Base-by-base conservation (phyloP, 163 green algal genomes). In the Scenedesmus sp. region DNA sequence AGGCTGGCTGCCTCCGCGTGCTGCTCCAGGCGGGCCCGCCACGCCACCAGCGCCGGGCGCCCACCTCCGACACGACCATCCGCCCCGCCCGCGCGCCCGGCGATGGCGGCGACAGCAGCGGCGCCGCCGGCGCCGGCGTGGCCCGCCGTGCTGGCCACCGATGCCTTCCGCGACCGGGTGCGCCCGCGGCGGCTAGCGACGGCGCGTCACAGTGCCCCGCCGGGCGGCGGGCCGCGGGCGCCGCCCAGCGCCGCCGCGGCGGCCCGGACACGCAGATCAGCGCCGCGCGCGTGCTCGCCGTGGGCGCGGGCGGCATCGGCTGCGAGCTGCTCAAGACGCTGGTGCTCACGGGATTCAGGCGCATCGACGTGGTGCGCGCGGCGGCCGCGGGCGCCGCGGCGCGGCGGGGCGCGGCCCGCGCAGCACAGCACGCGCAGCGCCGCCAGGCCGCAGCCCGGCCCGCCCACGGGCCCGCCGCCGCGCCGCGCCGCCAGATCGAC, bases 301-400 rank as follows among this genome's bases (percentile, higher is more conserved):
- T 99, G 1, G 96, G 96, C 5, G 96, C 96, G 13, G 96, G 96
- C 20, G 96, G 96, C 26, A 99, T 99, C 33, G 96, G 96, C 4
- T 99, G 96, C 79, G 96, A 99, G 86, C 87, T 99, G 31, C 84
- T 99, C 9, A 99, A 99, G 80, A 98, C 96, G 4, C 88, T 99
- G 33, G 96, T 95, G 17, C 88, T 98, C 42, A 87, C 84, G 4
- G 96, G 96, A 2, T 99, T 99, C 73, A 53, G 87, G 36, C 83
- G 97, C 63, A 94, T 99, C 48, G 84, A 95, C 78, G 87, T 98
- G 88, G 94, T 97, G 83, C 75, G 87, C 56, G 29, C 11, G 17
- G 63, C 62, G 14, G 33, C 48, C 22, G 22, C 48, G 48, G 48
- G 1, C n/a, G n/a, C n/a, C n/a, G n/a, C n/a, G n/a, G n/a, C n/a